These are phyloP conservation scores for Bassia scoparia DNA, from an alignment of 148 eudicot genomes.

Conservation along the genomic window DNA sequence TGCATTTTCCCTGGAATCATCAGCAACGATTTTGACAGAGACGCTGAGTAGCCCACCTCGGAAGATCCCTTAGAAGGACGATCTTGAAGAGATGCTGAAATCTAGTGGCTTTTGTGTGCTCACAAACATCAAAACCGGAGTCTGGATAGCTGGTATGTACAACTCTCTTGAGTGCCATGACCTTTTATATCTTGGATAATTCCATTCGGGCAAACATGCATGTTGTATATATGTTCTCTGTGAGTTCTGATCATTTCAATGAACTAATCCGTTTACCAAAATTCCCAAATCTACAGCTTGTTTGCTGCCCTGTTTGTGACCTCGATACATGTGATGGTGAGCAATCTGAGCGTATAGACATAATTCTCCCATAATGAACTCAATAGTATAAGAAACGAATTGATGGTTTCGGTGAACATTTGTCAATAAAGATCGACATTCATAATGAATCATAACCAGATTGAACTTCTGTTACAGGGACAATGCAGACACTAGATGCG, in stretches of 20 bases:
- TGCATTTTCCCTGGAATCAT: constrained; percentile 63
- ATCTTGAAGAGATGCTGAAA: constrained; percentile 45
- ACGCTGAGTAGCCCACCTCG: constrained; percentile 43
- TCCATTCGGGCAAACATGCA: background rate
- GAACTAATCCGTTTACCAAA: background rate
- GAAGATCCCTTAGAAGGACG: constrained; percentile 33
- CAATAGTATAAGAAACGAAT: too few relatives aligned
- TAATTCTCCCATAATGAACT: background rate
- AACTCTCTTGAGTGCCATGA: background rate
- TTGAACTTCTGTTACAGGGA: constrained; percentile 50
- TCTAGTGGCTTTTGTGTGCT: constrained; percentile 55
- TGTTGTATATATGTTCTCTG: background rate
- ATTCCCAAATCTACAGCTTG: constrained; percentile 89
- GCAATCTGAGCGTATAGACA: too few relatives aligned
- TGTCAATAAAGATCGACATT: background rate
- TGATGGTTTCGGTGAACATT: background rate
- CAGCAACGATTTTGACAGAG: constrained; percentile 67
- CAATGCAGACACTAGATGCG: constrained; percentile 89
- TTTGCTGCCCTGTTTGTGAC: constrained; percentile 96
- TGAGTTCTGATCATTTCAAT: background rate
- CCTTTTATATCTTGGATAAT: background rate
- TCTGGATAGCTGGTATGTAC: constrained; percentile 85
- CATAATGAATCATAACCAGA: too few relatives aligned
- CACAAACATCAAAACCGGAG: constrained; percentile 72
- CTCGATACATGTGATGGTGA: constrained; percentile 91